Evolutionary conservation across 371 early-diverging fungal species (phyloP).

Genomic region (Apophysomyces elegans): DNA sequence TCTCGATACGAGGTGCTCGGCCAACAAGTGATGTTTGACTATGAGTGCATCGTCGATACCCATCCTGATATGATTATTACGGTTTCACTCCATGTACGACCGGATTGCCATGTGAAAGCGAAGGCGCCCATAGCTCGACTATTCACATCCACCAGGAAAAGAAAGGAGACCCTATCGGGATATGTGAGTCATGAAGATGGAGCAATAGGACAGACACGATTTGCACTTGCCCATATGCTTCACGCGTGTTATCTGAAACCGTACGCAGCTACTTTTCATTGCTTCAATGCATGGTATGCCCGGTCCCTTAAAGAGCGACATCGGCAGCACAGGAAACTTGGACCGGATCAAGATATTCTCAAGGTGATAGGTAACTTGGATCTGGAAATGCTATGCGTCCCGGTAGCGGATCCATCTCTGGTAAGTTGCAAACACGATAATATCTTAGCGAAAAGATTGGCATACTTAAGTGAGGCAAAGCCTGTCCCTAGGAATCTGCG

Average conservation of each 20-base stretch:
- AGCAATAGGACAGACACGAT: conserved; percentile 47
- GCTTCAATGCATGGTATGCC: conserved; percentile 51
- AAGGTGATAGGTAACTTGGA: conserved; percentile 32
- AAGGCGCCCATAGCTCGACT: conserved; percentile 37
- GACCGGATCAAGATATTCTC: conserved; percentile 19
- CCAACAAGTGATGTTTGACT: conserved; percentile 32
- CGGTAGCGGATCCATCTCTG: conserved; percentile 28
- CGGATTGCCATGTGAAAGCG: conserved; percentile 43
- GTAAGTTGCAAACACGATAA: conserved; percentile 13
- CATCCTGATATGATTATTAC: conserved; percentile 43
- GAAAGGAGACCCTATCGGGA: conserved; percentile 33
- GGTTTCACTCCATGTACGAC: conserved; percentile 40
- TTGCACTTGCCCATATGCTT: conserved; percentile 46
- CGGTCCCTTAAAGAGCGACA: conserved; percentile 14
- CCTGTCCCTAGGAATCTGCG: conserved; percentile 44
- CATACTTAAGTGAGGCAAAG: conserved; percentile 12
- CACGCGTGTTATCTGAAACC: conserved; percentile 41
- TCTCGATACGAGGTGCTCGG: conserved; percentile 46
- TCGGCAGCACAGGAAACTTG: conserved; percentile 13
- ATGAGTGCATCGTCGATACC: conserved; percentile 44
- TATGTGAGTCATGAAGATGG: conserved; percentile 53
- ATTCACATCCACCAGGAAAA: conserved; percentile 37
- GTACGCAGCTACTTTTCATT: conserved; percentile 47
- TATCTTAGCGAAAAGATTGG: background rate
- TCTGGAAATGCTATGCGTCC: conserved; percentile 36